Evolutionary conservation across 2,329 filamentous ascomycete genomes (phyloP).

Genomic region (Xylariaceae sp.): DNA sequence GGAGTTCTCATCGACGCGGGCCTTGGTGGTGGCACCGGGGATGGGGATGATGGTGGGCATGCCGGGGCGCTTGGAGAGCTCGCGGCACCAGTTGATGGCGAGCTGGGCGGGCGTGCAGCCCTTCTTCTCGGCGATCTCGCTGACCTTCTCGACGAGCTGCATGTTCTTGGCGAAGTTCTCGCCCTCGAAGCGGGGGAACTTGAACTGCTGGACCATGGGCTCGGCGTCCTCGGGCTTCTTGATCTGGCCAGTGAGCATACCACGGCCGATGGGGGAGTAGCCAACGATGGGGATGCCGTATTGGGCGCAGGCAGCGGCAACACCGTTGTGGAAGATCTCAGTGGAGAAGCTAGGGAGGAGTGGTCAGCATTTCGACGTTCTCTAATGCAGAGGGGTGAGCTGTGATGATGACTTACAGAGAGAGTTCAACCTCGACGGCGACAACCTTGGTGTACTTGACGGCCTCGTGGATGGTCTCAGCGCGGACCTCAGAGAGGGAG

Average conservation of each 20-base stretch:
- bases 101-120: constrained; percentile 57
- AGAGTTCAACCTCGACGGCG: constrained; percentile 37
- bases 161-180: constrained; percentile 61
- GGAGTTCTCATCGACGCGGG: constrained; percentile 55
- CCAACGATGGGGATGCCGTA: constrained; percentile 53
- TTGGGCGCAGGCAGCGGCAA: constrained; percentile 51
- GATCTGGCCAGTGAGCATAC: constrained; percentile 48
- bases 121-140: constrained; percentile 54
- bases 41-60: constrained; percentile 59
- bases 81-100: constrained; percentile 59
- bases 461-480: constrained; percentile 35
- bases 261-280: constrained; percentile 55
- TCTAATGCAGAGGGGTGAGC: background rate
- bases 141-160: constrained; percentile 52
- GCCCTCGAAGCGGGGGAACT: constrained; percentile 45
- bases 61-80: constrained; percentile 45
- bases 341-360: constrained; percentile 43
- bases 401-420: constrained; percentile 22
- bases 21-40: constrained; percentile 54
- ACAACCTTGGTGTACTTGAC: constrained; percentile 32
- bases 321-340: constrained; percentile 52
- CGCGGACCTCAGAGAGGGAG: constrained; percentile 36
- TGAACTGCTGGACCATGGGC: constrained; percentile 37
- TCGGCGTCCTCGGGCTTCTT: constrained; percentile 41
- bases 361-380: constrained; percentile 33